Base-by-base conservation (phyloP, 2,329 filamentous ascomycete species). In the Tolypocladium amazonense region DNA sequence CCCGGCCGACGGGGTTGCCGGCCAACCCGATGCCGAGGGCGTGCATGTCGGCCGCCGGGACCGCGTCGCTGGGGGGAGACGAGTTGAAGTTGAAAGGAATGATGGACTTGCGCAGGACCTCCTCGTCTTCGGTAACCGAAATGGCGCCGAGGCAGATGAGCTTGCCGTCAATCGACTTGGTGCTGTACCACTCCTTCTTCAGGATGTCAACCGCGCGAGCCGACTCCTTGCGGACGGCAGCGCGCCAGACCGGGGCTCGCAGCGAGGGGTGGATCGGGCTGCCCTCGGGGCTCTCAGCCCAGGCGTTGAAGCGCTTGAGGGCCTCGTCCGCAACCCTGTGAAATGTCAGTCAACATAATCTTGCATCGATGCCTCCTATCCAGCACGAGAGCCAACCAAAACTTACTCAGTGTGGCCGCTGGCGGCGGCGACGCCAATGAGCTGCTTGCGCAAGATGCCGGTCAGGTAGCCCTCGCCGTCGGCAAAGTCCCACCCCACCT, bases 11-110 rank as follows among this genome's bases (percentile, higher is more conserved):
- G 11, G 85, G 78, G 75, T 97, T 97, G 63, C 77, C 80, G 4
- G 89, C 85, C 35, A 99, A 77, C 1, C 86, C 82, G 56, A 81
- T 79, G n/a, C 87, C 88, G 37, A 92, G 88, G 15, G 87, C 88
- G 76, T 97, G 93, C 73, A 94, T 85, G 72, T 99, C 94, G 69
- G 91, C 93, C 15, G 88, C 83, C 12, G 90, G 86, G 33, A 97
- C 90, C n/a, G 88, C 75, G 63, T 83, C 77, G 39, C 75, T 75
- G 1, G 81, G 80, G 1, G 81, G 81, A 1, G 79, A 78, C 39
- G 74, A 81, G 71, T 88, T 87, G 65, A 90, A 92, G 73, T 96
- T 88, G 74, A 92, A 97, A 82, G 75, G 87, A 67, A 79, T 88
- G 70, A 81, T 87, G 80, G 69, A 87, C 75, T 75, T 75, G 60